Conservation (phyloP, 23 red algal species). For the Gracilaria caudata region DNA sequence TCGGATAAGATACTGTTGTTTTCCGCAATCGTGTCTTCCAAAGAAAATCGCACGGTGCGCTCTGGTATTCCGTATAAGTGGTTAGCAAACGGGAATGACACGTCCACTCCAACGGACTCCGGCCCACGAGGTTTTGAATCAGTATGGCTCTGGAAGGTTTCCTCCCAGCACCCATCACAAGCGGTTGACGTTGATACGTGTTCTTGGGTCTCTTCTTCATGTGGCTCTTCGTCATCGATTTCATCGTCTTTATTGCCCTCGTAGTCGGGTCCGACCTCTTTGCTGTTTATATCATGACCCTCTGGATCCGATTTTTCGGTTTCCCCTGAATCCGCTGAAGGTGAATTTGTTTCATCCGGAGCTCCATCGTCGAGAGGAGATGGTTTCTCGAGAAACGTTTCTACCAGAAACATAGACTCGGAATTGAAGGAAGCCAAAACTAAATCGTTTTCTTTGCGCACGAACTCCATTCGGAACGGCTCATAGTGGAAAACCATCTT, state of each 20-base stretch:
- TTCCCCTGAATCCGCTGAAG: constrained; percentile 11
- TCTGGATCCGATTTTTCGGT: constrained; percentile 16
- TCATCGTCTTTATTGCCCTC: not conserved
- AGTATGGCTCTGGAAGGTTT: constrained; percentile 49
- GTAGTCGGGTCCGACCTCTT: not conserved
- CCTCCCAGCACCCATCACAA: constrained; percentile 70
- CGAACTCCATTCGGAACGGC: constrained; percentile 17
- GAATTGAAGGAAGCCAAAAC: constrained; percentile 36
- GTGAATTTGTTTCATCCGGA: not conserved
- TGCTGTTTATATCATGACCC: not conserved
- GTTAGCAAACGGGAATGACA: constrained; percentile 82
- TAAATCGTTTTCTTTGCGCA: not conserved
- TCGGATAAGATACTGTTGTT: constrained; percentile 47
- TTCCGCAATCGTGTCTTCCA: constrained; percentile 66
- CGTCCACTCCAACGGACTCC: constrained; percentile 80
- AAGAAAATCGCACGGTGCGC: constrained; percentile 70
- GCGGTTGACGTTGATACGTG: not conserved
- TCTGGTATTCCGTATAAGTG: constrained; percentile 85
- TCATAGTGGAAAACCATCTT: constrained; percentile 32
- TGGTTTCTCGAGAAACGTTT: constrained; percentile 38
- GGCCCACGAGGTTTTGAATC: constrained; percentile 79
- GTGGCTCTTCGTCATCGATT: not conserved
- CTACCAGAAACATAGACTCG: constrained; percentile 39
- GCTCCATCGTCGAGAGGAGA: not conserved
- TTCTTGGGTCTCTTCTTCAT: constrained; percentile 12